Conservation (phyloP, 2,329 filamentous ascomycete species). For the Huntiella moniliformis region DNA sequence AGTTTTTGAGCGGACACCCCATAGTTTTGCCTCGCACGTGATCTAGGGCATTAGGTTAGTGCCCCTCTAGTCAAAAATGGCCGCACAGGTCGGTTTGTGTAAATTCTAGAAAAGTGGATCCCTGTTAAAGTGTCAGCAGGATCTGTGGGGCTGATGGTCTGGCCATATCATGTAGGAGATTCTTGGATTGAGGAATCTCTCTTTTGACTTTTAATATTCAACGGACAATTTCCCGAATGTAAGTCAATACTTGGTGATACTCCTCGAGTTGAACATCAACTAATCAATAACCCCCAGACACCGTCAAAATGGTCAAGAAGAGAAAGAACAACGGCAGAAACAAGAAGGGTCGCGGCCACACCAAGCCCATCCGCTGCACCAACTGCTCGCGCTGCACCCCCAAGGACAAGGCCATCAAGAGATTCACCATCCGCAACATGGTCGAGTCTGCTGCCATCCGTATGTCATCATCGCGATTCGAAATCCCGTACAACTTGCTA, state of each 20-base stretch:
- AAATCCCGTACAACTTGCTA: neutral
- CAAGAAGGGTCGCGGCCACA: constrained; percentile 99
- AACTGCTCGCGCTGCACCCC: constrained; percentile 70
- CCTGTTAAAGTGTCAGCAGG: constrained; percentile 3
- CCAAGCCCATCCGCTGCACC: constrained; percentile 85
- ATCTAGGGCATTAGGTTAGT: constrained; percentile 12
- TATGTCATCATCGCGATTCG: constrained; percentile 36
- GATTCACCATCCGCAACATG: constrained; percentile 99
- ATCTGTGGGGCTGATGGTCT: constrained; percentile 1
- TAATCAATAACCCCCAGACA: constrained; percentile 26
- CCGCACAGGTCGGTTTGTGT: neutral
- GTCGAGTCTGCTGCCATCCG: constrained; percentile 98
- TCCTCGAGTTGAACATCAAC: constrained; percentile 1
- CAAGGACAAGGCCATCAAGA: constrained; percentile 99
- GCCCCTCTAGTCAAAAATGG: constrained; percentile 10
- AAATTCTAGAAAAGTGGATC: constrained; percentile 3
- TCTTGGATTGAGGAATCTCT: constrained; percentile 1
- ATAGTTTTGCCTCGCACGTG: constrained; percentile 3
- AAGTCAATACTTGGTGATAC: neutral
- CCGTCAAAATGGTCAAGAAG: constrained; percentile 53
- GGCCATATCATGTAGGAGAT: constrained; percentile 5
- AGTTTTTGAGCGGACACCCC: constrained; percentile 6
- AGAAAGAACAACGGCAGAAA: constrained; percentile 76
- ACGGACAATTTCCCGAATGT: constrained; percentile 11
- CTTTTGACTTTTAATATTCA: constrained; percentile 10